Conservation (phyloP, 306 rosid species). For the Acacia crassicarpa region DNA sequence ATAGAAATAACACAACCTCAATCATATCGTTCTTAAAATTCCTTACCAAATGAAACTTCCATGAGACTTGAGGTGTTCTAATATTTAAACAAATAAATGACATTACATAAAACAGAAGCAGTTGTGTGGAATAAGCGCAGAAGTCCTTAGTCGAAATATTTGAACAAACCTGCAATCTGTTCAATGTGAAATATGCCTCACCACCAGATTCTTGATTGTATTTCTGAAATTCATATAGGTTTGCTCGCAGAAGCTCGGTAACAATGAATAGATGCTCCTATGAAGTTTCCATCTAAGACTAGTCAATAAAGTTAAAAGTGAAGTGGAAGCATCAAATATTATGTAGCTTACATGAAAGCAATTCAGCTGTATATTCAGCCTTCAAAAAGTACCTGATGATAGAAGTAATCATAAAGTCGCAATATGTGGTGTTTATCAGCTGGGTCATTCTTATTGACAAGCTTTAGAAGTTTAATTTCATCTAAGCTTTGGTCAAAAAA, state of each 20-base stretch:
- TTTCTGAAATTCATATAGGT: slow-evolving; percentile 91
- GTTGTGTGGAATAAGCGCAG: background rate
- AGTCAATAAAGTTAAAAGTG: slow-evolving; percentile 14
- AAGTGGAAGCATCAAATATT: slow-evolving; percentile 7
- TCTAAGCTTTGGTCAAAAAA: slow-evolving; percentile 97
- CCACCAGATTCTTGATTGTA: slow-evolving; percentile 94
- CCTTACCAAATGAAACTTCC: slow-evolving; percentile 21
- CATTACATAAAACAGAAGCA: background rate
- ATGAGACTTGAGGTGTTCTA: background rate
- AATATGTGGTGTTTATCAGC: slow-evolving; percentile 73
- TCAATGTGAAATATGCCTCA: slow-evolving; percentile 77
- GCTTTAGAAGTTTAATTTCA: slow-evolving; percentile 95
- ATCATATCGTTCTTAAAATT: slow-evolving; percentile 27
- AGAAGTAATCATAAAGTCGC: slow-evolving; percentile 96
- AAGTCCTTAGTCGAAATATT: slow-evolving; percentile 25
- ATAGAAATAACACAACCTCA: slow-evolving; percentile 22
- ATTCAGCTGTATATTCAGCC: background rate
- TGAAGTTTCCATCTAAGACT: slow-evolving; percentile 23
- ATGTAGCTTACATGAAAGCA: slow-evolving; percentile 10
- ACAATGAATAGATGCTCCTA: slow-evolving; percentile 99
- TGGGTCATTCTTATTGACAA: slow-evolving; percentile 91
- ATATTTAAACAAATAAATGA: background rate
- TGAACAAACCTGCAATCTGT: slow-evolving; percentile 83
- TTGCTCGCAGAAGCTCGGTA: slow-evolving; percentile 91
- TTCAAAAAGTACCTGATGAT: slow-evolving; percentile 69